Evolutionary conservation across 352 stramenopile genomes (phyloP).

Genomic region (Phytophthora agathidicida): DNA sequence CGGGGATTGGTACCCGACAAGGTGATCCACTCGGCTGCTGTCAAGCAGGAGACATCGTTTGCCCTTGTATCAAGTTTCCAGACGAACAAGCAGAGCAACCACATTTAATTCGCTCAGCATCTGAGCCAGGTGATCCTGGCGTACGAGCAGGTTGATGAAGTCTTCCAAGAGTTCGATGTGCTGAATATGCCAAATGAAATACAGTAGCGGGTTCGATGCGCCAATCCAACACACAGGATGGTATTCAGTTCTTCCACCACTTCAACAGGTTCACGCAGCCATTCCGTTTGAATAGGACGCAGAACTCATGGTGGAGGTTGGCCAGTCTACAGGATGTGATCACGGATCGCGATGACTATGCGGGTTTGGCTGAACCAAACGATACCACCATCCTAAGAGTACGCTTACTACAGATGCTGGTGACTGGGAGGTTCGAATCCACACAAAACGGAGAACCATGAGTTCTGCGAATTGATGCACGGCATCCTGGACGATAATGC

Average conservation of each 20-base stretch:
- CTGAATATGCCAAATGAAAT: neutral
- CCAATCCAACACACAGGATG: neutral
- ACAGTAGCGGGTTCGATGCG: neutral
- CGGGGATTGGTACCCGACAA: constrained; percentile 3
- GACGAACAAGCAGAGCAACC: constrained; percentile 1
- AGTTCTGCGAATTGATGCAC: constrained; percentile 6
- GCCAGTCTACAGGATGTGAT: constrained; percentile 5
- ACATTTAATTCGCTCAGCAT: constrained; percentile 13
- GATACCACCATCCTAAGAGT: neutral
- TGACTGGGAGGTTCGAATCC: neutral
- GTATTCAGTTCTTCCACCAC: neutral
- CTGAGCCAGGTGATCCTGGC: constrained; percentile 12
- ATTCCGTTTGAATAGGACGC: constrained; percentile 3
- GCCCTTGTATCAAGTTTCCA: constrained; percentile 3
- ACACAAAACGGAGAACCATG: neutral
- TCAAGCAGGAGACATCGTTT: neutral
- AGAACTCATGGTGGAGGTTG: constrained; percentile 3
- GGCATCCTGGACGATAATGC: constrained; percentile 1
- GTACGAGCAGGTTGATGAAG: constrained; percentile 12
- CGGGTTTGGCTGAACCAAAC: neutral
- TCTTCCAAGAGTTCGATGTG: neutral
- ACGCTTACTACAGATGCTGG: neutral
- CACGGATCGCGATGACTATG: neutral
- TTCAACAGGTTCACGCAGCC: constrained; percentile 6
- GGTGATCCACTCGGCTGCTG: neutral